phyloP scores from a whole-genome alignment of 345 rosid species.

The Tarenaya hassleriana region DNA sequence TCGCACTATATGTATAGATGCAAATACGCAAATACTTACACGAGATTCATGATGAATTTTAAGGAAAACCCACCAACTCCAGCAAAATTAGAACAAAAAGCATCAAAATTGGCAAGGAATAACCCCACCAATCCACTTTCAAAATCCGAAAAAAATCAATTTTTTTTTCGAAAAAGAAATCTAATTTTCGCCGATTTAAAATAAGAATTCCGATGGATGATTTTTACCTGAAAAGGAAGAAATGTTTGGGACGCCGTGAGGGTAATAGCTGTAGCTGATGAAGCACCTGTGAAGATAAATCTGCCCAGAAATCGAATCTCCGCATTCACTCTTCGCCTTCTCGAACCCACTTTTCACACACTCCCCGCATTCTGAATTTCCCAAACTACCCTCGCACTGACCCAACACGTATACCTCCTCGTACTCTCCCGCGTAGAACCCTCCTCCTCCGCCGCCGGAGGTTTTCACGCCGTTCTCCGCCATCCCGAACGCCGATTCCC shows the following conservation, averaged over 20 bases:
- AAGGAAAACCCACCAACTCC: neutral
- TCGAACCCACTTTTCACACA: conserved; percentile 58
- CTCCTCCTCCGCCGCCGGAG: conserved; percentile 10
- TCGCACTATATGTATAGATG: too few relatives aligned
- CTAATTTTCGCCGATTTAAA: too few relatives aligned
- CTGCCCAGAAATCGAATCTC: conserved; percentile 60
- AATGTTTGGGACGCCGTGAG: conserved; percentile 60
- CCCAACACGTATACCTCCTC: conserved; percentile 57
- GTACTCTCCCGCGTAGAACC: conserved; percentile 49
- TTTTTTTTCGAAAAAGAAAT: neutral
- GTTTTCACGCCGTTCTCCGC: conserved; percentile 43
- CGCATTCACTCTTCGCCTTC: conserved; percentile 49
- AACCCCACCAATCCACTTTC: neutral
- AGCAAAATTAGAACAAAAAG: neutral
- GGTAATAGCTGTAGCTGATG: conserved; percentile 72
- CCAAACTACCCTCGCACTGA: conserved; percentile 84
- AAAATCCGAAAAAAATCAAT: neutral
- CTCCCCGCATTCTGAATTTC: conserved; percentile 46
- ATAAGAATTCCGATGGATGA: neutral
- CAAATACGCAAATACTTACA: too few relatives aligned
- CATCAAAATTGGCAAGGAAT: neutral
- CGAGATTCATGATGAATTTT: too few relatives aligned
- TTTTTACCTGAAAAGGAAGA: conserved; percentile 37
- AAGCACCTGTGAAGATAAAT: conserved; percentile 68
- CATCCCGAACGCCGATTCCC: conserved; percentile 44